These are phyloP conservation scores for Myrica gale DNA, from an alignment of 306 rosid genomes.

Conservation along the genomic window DNA sequence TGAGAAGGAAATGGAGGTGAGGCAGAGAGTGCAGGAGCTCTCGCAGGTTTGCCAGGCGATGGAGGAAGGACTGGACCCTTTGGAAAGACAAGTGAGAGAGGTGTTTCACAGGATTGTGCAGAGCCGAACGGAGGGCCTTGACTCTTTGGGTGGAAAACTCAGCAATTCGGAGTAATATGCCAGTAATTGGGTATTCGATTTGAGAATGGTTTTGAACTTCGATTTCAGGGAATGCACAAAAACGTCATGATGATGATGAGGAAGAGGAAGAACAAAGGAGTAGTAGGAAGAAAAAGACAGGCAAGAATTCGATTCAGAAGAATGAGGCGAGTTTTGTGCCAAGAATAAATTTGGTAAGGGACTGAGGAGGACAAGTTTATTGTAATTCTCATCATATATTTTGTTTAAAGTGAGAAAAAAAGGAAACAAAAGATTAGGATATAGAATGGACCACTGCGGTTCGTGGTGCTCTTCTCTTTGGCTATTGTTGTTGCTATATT, in stretches of 20 bases:
- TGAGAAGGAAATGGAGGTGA: constrained; percentile 63
- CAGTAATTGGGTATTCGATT: not conserved
- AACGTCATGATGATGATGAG: not conserved
- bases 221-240: constrained; percentile 23
- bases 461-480: constrained; percentile 24
- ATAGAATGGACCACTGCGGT: constrained; percentile 34
- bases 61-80: constrained; percentile 69
- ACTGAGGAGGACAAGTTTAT: constrained; percentile 27
- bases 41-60: constrained; percentile 48
- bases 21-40: constrained; percentile 64
- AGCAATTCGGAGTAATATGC: constrained; percentile 14
- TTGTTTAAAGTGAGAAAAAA: constrained; percentile 33
- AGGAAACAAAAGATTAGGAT: constrained; percentile 17
- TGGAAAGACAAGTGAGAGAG: constrained; percentile 82
- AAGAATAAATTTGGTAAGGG: constrained; percentile 29
- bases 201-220: not conserved
- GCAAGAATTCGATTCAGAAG: not conserved
- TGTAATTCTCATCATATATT: constrained; percentile 41
- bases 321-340: constrained; percentile 20
- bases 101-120: constrained; percentile 76
- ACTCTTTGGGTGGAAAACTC: constrained; percentile 43
- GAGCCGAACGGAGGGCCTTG: constrained; percentile 74
- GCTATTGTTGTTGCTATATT: constrained; percentile 36
- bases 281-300: not conserved
- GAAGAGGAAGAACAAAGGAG: not conserved